Evolutionary conservation across 2,329 filamentous ascomycete species (phyloP), one percentile per base, ranked within the genome.

Genomic region (Magnaporthiopsis incrustans): DNA sequence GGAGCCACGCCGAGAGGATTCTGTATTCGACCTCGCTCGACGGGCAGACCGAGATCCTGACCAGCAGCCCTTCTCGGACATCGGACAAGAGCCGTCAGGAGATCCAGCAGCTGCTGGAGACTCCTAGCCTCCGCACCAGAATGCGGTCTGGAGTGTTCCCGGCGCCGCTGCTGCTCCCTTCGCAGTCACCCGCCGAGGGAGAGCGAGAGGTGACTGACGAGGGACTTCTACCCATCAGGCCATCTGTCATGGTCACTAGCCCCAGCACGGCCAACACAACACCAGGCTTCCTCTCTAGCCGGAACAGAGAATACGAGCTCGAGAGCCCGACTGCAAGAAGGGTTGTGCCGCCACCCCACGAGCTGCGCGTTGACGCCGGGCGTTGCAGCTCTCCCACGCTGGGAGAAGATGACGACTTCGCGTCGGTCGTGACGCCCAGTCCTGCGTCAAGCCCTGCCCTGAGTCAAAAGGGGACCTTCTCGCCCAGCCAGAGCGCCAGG

Each of bases 311-410:
- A 22, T 27, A 26, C 3, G 27, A 63, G n/a, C 10, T 33, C n/a
- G 53, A 59, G 53, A 50, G 61, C 32, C 61, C 61, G 10, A 38
- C 61, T 11, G n/a, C 18, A 14, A 60, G 62, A 10, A 60, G 61
- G 18, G 61, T 59, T 25, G 53, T 62, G 2, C 64, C 62, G 22
- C 65, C 65, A 22, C 64, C 65, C 12, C 62, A 64, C 27, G 44
- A 53, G 25, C 64, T 64, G 7, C 59, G 57, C n/a, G 57, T 56
- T 6, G 60, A 62, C n/a, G 30, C 22, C n/a, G 50, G 38, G 32
- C 30, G 61, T 32, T 44, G 60, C 35, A 61, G 57, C 63, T 64
- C 63, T 8, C 65, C 65, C 4, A 64, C 63, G 12, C 63, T 66
- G 3, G 63, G 63, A 6, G 61, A 63, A n/a, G 59, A 62, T 30